Conservation (phyloP, 192 early-diverging fungal species). For the Haplosporangium gracile region DNA sequence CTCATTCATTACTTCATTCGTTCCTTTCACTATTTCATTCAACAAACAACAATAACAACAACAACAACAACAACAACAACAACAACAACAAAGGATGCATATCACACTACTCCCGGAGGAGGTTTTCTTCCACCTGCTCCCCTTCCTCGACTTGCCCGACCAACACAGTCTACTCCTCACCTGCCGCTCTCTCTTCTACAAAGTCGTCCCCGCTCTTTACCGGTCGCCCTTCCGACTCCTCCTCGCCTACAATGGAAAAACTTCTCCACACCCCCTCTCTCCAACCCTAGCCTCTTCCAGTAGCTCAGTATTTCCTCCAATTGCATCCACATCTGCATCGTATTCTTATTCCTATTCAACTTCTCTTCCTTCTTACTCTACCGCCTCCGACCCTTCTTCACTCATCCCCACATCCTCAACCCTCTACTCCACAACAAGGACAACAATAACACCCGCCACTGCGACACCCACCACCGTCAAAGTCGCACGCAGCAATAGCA, state of each 20-base stretch:
- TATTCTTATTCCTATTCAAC: background rate
- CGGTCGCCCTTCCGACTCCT: slow-evolving; percentile 44
- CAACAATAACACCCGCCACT: background rate
- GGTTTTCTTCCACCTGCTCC: slow-evolving; percentile 10
- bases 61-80: background rate
- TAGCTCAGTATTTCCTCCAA: background rate
- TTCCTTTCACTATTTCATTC: background rate
- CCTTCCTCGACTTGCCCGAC: slow-evolving; percentile 33
- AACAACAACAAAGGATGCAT: background rate
- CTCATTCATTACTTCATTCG: background rate
- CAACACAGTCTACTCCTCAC: slow-evolving; percentile 51
- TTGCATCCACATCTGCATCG: background rate
- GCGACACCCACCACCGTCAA: slow-evolving; percentile 4
- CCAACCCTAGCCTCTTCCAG: background rate
- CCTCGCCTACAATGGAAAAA: slow-evolving; percentile 28
- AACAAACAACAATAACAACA: background rate
- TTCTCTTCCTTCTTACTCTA: background rate
- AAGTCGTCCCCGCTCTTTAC: slow-evolving; percentile 34
- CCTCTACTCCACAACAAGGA: slow-evolving; percentile 3
- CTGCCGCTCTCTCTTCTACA: slow-evolving; percentile 30
- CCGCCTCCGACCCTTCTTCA: slow-evolving; percentile 7
- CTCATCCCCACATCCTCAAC: slow-evolving; percentile 1
- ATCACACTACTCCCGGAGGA: slow-evolving; percentile 19
- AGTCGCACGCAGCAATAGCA: slow-evolving; percentile 1
- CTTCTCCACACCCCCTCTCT: background rate